Evolutionary conservation across 148 eudicot genomes (phyloP).

Genomic region (Linanthus parryae): DNA sequence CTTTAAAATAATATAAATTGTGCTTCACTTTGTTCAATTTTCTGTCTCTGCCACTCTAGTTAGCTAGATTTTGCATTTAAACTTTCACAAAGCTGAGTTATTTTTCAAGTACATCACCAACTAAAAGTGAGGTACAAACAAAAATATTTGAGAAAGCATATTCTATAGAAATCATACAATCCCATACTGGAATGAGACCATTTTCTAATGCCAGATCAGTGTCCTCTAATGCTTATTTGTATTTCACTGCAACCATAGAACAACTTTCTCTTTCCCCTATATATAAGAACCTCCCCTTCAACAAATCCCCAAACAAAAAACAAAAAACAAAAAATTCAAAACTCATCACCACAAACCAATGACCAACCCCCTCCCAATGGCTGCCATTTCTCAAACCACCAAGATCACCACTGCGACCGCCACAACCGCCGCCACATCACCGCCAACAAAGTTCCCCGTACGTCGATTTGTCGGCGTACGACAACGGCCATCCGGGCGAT

Average conservation of each 20-base stretch:
- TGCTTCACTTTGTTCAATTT: too few species aligned
- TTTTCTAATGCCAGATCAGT: background rate
- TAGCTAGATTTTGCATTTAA: too few species aligned
- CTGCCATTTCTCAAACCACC: constrained; percentile 24
- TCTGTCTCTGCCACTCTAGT: too few species aligned
- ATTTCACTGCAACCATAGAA: background rate
- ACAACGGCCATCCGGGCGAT: constrained; percentile 47
- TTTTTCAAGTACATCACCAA: too few species aligned
- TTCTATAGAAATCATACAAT: background rate
- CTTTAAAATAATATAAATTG: too few species aligned
- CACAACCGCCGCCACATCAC: constrained; percentile 1
- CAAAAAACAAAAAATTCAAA: background rate
- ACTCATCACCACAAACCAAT: background rate
- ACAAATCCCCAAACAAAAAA: background rate
- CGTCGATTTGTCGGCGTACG: constrained; percentile 40
- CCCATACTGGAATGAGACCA: background rate
- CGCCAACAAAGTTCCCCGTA: constrained; percentile 9
- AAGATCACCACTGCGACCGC: constrained; percentile 12
- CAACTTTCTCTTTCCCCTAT: background rate
- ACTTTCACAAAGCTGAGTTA: too few species aligned
- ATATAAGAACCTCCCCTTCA: background rate
- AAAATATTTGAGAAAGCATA: background rate
- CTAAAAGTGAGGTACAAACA: too few species aligned
- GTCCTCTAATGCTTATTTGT: background rate
- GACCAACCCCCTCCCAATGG: background rate